Evolutionary conservation across 305 asterid genomes (phyloP), one percentile per base, ranked within the genome.

Genomic region (Caryopteris hybrid): DNA sequence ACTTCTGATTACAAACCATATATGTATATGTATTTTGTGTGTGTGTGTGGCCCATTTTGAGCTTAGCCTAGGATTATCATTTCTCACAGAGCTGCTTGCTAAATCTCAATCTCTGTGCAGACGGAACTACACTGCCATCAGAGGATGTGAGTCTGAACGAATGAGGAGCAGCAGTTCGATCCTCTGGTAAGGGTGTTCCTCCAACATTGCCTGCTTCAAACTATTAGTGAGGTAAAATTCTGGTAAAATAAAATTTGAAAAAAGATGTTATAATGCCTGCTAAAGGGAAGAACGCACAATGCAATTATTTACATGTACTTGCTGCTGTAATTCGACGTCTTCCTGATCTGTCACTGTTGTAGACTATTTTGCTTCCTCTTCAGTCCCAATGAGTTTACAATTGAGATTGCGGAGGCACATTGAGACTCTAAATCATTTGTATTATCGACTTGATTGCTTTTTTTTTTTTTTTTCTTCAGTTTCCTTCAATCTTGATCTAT

Each of bases 131-230:
- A 66, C 61, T 80, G 70, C 66, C 89, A 20, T 36, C 84, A 14
- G 91, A 83, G 69, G 96, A 84, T 34, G 74, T 65, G 6, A 18
- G 75, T 34, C 31, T 84, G 18, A 86, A 78, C 31, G 86, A 84
- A 75, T 83, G 87, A 88, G 64, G 54, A 57, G 75, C 70, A 33
- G 60, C 70, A 36, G 3, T 38, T 48, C 2, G 72, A 69, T 64
- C 71, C 64, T 56, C 66, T 53, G 51, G 20, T 56, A 59, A 8
- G 61, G 58, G 43, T 67, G 67, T 68, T 45, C 63, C 61, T 73
- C 76, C 75, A 65, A 34, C 63, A 67, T 68, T 64, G 45, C 71
- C 67, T 74, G 72, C 79, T 67, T 55, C 67, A 59, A 72, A 25
- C 51, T 63, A 20, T 70, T 47, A 77, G 74, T 50, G 58, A 75